Conservation (phyloP, 805 yeast genomes). For the Candida loeiensis region DNA sequence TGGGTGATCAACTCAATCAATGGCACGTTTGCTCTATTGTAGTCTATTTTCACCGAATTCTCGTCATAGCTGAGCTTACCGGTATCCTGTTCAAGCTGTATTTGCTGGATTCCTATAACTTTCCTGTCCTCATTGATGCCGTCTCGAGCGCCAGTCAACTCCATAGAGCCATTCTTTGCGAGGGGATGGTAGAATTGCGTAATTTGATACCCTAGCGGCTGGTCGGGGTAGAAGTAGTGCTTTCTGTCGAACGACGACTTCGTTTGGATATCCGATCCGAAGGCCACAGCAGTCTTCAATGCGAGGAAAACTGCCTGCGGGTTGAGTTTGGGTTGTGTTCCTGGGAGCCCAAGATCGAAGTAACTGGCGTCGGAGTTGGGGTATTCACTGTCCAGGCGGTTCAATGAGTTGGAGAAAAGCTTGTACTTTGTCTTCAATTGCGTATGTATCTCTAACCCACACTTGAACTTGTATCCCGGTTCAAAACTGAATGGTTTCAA, state of each 20-base stretch:
- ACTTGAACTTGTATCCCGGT: conserved; percentile 45
- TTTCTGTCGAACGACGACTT: conserved; percentile 81
- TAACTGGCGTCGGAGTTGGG: conserved; percentile 74
- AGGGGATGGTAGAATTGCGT: conserved; percentile 85
- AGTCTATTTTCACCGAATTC: conserved; percentile 55
- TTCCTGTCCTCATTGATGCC: conserved; percentile 43
- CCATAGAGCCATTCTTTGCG: conserved; percentile 62
- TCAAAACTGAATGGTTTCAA: conserved; percentile 12
- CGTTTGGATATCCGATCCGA: conserved; percentile 55
- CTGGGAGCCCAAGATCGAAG: conserved; percentile 87
- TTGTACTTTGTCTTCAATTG: conserved; percentile 74
- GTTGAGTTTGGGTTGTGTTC: conserved; percentile 83
- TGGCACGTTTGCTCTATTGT: conserved; percentile 82
- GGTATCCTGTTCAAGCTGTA: conserved; percentile 94
- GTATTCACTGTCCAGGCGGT: conserved; percentile 21
- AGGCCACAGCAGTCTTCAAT: conserved; percentile 65
- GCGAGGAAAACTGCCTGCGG: conserved; percentile 71
- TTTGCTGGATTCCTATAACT: conserved; percentile 62
- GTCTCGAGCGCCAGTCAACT: conserved; percentile 50
- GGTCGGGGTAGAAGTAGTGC: conserved; percentile 95
- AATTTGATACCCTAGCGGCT: conserved; percentile 93
- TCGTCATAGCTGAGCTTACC: conserved; percentile 66
- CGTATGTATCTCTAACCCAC: conserved; percentile 93
- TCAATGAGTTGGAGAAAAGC: conserved; percentile 64
- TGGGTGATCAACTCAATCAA: conserved; percentile 86